Percentiles rank a stretch among this genome's conserved stretches.
Evolutionary conservation across 495 filamentous ascomycete genomes (phyloP).

Genomic region (Aspergillus homomorphus): DNA sequence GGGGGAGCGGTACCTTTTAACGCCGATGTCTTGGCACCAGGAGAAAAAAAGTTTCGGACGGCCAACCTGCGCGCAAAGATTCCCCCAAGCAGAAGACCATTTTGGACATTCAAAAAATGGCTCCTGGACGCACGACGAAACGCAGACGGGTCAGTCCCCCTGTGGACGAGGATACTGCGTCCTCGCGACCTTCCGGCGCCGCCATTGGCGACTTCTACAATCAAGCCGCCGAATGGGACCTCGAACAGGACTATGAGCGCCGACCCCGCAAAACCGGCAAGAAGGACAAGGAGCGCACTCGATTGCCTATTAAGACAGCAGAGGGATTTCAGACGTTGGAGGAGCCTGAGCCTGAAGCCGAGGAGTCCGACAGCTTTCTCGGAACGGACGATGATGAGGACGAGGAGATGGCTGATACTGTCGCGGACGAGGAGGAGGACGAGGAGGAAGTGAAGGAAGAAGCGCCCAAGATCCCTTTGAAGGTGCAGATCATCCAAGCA

Average conservation of each 20-base stretch:
- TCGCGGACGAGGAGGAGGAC: conserved; percentile 55
- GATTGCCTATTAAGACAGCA: conserved; percentile 79
- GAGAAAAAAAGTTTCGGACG: conserved; percentile 23
- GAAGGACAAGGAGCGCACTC: conserved; percentile 67
- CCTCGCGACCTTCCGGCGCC: conserved; percentile 28
- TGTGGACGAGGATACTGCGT: conserved; percentile 34
- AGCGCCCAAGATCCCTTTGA: conserved; percentile 61
- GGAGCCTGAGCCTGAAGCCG: conserved; percentile 41
- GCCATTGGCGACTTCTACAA: conserved; percentile 34
- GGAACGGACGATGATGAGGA: conserved; percentile 48
- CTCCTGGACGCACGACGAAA: conserved; percentile 48
- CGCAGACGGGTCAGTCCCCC: conserved; percentile 55
- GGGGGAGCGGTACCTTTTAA: conserved; percentile 14
- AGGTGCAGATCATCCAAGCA: conserved; percentile 75
- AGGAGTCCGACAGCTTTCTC: conserved; percentile 50
- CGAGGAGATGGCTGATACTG: conserved; percentile 43
- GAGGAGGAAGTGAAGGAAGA: conserved; percentile 53
- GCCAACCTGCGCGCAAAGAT: conserved; percentile 8
- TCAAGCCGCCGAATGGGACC: conserved; percentile 65
- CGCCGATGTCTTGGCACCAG: conserved; percentile 25
- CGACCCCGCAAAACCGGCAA: conserved; percentile 67
- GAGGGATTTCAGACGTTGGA: conserved; percentile 65
- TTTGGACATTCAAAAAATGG: conserved; percentile 39
- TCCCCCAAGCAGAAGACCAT: conserved; percentile 15
- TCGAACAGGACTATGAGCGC: conserved; percentile 88